Conservation (phyloP, 2,329 filamentous ascomycete species). For the Sarocladium oryzae region DNA sequence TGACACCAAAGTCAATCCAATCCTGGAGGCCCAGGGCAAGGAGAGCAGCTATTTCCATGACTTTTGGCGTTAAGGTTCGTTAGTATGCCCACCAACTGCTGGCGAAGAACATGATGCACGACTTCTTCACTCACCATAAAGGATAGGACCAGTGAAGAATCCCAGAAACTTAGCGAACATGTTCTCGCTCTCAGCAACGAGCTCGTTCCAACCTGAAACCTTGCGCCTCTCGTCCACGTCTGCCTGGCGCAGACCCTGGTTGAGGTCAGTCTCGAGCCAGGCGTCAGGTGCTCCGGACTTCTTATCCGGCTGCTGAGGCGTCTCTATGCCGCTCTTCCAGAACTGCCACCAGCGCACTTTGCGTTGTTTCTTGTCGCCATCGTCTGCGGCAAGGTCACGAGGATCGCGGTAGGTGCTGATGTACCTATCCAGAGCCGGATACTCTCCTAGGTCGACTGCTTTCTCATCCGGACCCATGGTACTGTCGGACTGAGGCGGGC, state of each 20-base stretch:
- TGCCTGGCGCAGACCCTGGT: slow-evolving; percentile 49
- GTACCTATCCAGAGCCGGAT: slow-evolving; percentile 20
- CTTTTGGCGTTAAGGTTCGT: slow-evolving; percentile 19
- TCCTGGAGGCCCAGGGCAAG: slow-evolving; percentile 68
- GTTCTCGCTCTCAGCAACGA: slow-evolving; percentile 69
- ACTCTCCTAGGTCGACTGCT: slow-evolving; percentile 16
- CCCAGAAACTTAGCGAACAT: slow-evolving; percentile 67
- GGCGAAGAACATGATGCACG: background rate
- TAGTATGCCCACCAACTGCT: too few relatives aligned
- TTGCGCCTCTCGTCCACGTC: slow-evolving; percentile 61
- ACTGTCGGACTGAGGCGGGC: background rate
- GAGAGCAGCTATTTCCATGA: slow-evolving; percentile 72
- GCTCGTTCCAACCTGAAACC: slow-evolving; percentile 64
- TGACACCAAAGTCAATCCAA: slow-evolving; percentile 69
- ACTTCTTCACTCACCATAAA: slow-evolving; percentile 63
- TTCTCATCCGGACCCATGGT: background rate
- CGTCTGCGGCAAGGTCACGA: slow-evolving; percentile 15
- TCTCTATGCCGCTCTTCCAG: slow-evolving; percentile 20
- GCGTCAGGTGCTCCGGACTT: slow-evolving; percentile 44
- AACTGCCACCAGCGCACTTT: slow-evolving; percentile 31
- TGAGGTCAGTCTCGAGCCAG: slow-evolving; percentile 63
- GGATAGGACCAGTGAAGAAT: slow-evolving; percentile 70
- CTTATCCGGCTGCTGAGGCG: slow-evolving; percentile 17
- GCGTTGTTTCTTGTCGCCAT: slow-evolving; percentile 22
- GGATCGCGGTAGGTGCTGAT: slow-evolving; percentile 31